phyloP scores from a whole-genome alignment of 345 rosid genomes.

The Eucalyptus polyanthemos region DNA sequence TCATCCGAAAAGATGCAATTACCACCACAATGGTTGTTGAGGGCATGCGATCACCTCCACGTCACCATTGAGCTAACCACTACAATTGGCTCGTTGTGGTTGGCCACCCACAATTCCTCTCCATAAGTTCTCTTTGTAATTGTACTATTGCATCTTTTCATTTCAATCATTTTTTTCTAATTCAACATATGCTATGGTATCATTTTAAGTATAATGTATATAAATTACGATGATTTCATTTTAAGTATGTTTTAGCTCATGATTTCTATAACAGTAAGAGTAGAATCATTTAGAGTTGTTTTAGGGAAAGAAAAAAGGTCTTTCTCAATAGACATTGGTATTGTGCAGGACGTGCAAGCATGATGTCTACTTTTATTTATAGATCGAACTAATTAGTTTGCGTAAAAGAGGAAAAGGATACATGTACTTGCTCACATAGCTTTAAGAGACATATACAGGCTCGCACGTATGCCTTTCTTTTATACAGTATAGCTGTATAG shows the following conservation, averaged over 20 bases:
- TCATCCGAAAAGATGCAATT: no score
- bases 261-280: not conserved
- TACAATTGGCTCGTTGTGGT: no score
- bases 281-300: not conserved
- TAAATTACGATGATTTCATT: not conserved
- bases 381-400: not conserved
- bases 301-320: not conserved
- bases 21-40: no score
- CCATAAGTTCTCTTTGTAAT: not conserved
- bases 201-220: not conserved
- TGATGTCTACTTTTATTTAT: not conserved
- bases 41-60: no score
- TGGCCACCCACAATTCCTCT: no score
- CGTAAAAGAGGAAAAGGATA: not conserved
- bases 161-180: not conserved
- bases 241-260: not conserved
- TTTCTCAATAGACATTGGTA: not conserved
- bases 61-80: no score
- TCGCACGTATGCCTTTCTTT: not conserved
- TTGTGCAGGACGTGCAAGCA: not conserved
- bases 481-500: not conserved
- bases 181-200: not conserved
- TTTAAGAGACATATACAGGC: not conserved
- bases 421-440: not conserved
- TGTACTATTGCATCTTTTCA: not conserved